Evolutionary conservation across 164 flowering plant genomes (phyloP), one percentile per base, ranked within the genome.

Genomic region (Magnolia officinalis): DNA sequence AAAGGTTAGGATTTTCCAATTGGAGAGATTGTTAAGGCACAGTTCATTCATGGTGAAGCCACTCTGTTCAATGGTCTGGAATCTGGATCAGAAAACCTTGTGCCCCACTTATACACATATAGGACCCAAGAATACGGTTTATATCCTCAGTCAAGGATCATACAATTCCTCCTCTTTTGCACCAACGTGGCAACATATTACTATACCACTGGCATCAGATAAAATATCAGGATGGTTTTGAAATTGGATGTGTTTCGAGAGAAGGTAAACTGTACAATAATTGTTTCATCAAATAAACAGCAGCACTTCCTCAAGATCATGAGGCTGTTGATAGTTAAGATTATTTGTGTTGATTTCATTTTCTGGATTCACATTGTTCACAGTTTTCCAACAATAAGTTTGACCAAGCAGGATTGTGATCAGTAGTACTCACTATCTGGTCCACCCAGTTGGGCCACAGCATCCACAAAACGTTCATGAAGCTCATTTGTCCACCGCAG

Each of bases 401-500:
- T 20, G 19, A 70, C 20, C 10, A 19, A 50, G 58, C 49, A 19
- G 49, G 55, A 70, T 55, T 9, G 61, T 50, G 51, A 75, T 65
- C 20, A 37, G 79, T 23, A 67, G 24, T 64, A 88, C 96, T 91
- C 70, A 95, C 97, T 80, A 78, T 95, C 98, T 70, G 97, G 98
- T 21, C 98, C 98, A 76, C 98, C 98, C 80, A 95, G 97, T 78
- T 92, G 97, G 23, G 89, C 88, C 10, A 95, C 97, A 58, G 98
- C 98, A 86, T 92, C 96, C 76, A 91, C 92, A 86, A 95, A 95
- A 63, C 95, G 95, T 73, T 91, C 96, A 78, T 95, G 98, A 75
- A 95, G 98, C 76, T 95, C 96, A 84, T 89, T 77, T 24, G 98
- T 95, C 98, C 98, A 95, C 72, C 98, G 92, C 80, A 95, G 76